Base-by-base conservation (phyloP, 2,329 filamentous ascomycete genomes). In the Sarocladium brachiariae region DNA sequence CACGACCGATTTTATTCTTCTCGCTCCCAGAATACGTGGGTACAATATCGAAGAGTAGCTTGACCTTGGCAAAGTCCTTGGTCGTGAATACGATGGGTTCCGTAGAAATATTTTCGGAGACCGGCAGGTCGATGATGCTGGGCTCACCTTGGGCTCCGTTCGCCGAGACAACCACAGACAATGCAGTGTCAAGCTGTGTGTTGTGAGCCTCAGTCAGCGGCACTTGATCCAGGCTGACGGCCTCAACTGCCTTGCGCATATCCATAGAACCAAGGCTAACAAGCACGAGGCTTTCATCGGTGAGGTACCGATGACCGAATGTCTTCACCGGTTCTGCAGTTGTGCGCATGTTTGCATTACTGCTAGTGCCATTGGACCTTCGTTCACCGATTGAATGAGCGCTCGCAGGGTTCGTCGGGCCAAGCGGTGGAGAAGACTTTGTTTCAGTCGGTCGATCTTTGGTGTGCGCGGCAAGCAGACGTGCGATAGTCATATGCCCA, bases 251-350 rank as follows among this genome's bases (percentile, higher is more conserved):
- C 68, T 93, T 96, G 50, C 90, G 82, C 70, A 88, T 87, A 63
- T 99, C 93, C 88, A 96, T 96, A 0, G 89, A 92, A 0, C 93
- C 93, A 8, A 99, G 73, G 61, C 89, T 96, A 59, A 99, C 91
- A 46, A 97, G 75, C 3, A 99, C 81, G 74, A 99, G 84, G 55
- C 88, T 88, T 60, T 95, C 85, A 49, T 95, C 82, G 16, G 83
- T 95, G 48, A 99, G 77, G 68, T 97, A 99, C 50, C 92, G 83
- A 73, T 99, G 93, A 51, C 93, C 93, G 66, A 97, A 99, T 1
- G 89, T 88, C 69, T 97, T 97, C 56, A 97, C 80, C 4, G 91
- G 86, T 56, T 96, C 89, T 2, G 83, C 73, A 6, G 76, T 70
- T 48, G 82, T 75, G 5, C 74, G 66, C 18, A 65, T 59, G 50